These are phyloP conservation scores for Paraleonurus japonicus DNA, from an alignment of 257 asterid genomes.

Conservation along the genomic window DNA sequence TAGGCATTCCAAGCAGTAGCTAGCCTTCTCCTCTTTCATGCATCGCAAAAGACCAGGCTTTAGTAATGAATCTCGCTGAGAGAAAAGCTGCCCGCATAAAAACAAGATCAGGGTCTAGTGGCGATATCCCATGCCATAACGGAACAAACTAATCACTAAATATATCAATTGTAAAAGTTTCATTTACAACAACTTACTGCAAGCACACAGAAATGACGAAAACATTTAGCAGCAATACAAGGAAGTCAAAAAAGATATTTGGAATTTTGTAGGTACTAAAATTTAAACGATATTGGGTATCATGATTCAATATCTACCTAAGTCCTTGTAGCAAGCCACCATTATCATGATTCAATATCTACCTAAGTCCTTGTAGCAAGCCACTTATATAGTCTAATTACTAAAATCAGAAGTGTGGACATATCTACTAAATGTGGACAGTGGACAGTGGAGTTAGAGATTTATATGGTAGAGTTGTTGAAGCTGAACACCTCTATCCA, in stretches of 20 bases:
- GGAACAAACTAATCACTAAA: constrained; percentile 14
- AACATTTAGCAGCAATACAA: constrained; percentile 1
- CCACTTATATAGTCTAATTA: no score
- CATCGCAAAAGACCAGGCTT: constrained; percentile 48
- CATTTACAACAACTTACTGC: constrained; percentile 11
- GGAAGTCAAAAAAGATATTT: not conserved
- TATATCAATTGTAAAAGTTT: constrained; percentile 1
- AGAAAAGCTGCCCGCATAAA: constrained; percentile 55
- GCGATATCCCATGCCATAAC: not conserved
- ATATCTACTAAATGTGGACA: no score
- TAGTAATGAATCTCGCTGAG: constrained; percentile 57
- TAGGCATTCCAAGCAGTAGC: constrained; percentile 84
- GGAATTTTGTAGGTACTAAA: not conserved
- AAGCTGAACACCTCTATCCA: no score
- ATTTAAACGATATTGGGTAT: not conserved
- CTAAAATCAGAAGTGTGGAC: no score
- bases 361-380: not conserved
- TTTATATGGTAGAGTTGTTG: no score
- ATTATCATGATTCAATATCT: not conserved
- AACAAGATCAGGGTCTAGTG: constrained; percentile 20
- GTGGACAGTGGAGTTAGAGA: no score
- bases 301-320: not conserved
- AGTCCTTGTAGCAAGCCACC: not conserved
- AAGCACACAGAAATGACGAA: not conserved
- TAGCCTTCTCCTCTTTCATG: constrained; percentile 59